Evolutionary conservation across 2,329 filamentous ascomycete genomes (phyloP).

Genomic region (Colletotrichum sp.): DNA sequence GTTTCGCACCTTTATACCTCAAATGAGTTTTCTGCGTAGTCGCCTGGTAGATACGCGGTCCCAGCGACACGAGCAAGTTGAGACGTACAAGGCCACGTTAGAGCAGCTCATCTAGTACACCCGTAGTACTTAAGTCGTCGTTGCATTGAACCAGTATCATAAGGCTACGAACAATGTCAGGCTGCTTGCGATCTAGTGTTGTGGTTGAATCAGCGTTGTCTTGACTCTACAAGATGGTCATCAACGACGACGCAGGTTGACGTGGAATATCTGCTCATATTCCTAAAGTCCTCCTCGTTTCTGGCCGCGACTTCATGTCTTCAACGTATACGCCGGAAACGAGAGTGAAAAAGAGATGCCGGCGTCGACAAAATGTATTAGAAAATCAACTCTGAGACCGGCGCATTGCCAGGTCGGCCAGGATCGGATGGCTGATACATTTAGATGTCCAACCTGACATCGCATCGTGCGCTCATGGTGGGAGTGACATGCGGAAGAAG

Average conservation of each 20-base stretch:
- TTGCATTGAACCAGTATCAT: fast-evolving
- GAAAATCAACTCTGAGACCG: not conserved
- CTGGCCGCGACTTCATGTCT: fast-evolving
- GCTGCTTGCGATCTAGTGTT: fast-evolving
- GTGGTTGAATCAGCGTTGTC: not conserved
- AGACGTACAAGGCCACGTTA: not conserved
- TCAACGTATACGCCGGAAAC: not conserved
- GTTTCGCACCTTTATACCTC: not conserved
- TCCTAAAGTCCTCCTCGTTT: not conserved
- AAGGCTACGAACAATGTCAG: fast-evolving
- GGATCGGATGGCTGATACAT: not conserved
- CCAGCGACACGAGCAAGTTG: not conserved
- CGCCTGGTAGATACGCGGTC: not conserved
- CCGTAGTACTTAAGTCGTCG: fast-evolving
- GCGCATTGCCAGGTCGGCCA: not conserved
- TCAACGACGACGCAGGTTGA: not conserved
- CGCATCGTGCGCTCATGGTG: not conserved
- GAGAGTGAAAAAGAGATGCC: not conserved
- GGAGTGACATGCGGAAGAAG: not conserved
- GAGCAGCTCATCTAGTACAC: not conserved
- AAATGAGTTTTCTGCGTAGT: not conserved
- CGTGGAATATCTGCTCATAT: not conserved
- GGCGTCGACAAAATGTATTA: not conserved
- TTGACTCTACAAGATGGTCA: fast-evolving
- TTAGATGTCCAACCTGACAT: not conserved